A percentile compares a stretch with the other conserved stretches of the same genome.
phyloP scores from a whole-genome alignment of 805 yeast species.

The Hanseniaspora valbyensis region DNA sequence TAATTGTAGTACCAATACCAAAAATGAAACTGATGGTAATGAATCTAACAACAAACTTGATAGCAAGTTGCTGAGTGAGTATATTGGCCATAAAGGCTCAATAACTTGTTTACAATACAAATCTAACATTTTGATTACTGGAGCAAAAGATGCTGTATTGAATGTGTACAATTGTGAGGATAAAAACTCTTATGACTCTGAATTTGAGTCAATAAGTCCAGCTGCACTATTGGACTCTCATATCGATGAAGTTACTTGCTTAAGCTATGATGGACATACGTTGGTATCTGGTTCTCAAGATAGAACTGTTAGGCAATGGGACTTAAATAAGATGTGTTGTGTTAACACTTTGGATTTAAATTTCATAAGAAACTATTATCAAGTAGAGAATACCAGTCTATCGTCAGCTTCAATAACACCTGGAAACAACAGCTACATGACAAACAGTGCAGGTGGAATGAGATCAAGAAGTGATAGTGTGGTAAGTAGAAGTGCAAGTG shows the following conservation, averaged over 20 bases:
- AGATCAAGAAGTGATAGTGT: conserved; percentile 15
- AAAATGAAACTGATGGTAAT: neutral
- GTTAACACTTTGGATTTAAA: conserved; percentile 59
- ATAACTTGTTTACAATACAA: conserved; percentile 52
- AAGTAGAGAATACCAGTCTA: neutral
- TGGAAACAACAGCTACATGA: conserved; percentile 1
- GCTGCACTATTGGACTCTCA: conserved; percentile 46
- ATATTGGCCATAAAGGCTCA: conserved; percentile 23
- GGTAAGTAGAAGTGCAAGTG: conserved; percentile 14
- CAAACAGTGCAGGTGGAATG: conserved; percentile 4
- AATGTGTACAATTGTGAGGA: conserved; percentile 47
- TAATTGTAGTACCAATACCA: neutral
- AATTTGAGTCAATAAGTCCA: conserved; percentile 18
- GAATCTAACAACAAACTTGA: neutral
- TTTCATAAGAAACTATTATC: conserved; percentile 19
- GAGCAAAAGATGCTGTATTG: conserved; percentile 53
- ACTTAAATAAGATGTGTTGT: conserved; percentile 52
- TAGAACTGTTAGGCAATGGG: conserved; percentile 68
- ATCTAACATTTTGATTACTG: conserved; percentile 37
- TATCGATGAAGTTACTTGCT: conserved; percentile 53
- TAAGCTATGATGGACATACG: conserved; percentile 43
- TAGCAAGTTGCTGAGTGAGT: conserved; percentile 2
- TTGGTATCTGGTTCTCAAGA: conserved; percentile 63
- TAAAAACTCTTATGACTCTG: conserved; percentile 19
- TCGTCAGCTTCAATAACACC: conserved; percentile 4